Base-by-base conservation (phyloP, 2,329 filamentous ascomycete genomes). In the Trichophyton verrucosum region DNA sequence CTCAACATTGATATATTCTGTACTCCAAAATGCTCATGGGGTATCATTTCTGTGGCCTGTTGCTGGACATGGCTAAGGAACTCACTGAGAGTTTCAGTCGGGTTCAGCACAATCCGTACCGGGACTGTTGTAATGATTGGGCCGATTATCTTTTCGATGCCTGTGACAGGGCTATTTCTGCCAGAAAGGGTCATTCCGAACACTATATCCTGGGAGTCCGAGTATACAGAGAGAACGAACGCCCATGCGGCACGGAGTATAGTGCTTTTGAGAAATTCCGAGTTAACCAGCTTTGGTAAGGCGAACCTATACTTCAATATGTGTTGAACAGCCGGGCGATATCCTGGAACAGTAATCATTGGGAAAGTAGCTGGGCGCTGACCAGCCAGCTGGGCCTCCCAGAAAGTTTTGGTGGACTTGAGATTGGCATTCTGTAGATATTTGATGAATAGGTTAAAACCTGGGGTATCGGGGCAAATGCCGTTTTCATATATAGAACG, bases 11-110 rank as follows among this genome's bases (percentile, higher is more conserved):
- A 79, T 62, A 78, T 78, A 60, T 77, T 71, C 57, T 77, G 76
- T 27, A 78, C 56, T 7, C 76, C 76, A 11, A 81, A 76, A 67
- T 87, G 83, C 71, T 87, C 82, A 66, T 85, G 80, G 0, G 82
- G 79, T 3, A 85, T 84, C 56, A 80, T 76, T 9, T 75, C 71
- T 0, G 82, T 73, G 0, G 77, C 51, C 27, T 63, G 76, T 20
- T 80, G 72, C 40, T 85, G 82, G 3, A 86, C 76, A 1, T 73
- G 69, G 53, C 79, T 76, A 3, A 86, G 72, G 63, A 79, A 85
- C 36, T 81, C 76, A 0, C 71, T 68, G 1, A 73, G 71, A 30
- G 69, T 70, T 55, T 72, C 66, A 57, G 66, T 57, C 15, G 68
- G 65, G 59, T 74, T 61, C 15, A 76, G 62, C 1, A 64, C 66